Percentiles rank a stretch among this genome's conserved stretches.
Evolutionary conservation across 208 protist genomes (phyloP).

Genomic region (Leishmania mexicana): DNA sequence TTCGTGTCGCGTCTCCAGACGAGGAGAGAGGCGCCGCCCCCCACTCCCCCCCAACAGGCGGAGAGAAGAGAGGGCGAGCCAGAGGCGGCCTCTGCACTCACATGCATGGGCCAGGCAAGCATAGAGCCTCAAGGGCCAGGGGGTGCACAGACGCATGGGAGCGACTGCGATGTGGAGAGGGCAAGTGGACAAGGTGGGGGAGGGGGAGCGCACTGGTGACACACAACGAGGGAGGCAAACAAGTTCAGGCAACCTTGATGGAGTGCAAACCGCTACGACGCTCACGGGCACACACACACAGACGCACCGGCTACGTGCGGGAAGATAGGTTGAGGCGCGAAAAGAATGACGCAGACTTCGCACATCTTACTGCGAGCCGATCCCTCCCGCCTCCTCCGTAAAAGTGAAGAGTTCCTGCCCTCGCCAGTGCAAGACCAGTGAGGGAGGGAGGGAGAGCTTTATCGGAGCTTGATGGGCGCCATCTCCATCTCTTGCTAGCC

Average conservation of each 20-base stretch:
- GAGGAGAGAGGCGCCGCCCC: too few species aligned
- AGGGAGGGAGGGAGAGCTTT: too few species aligned
- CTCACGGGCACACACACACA: background rate
- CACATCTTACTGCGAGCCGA: background rate
- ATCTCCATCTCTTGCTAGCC: too few species aligned
- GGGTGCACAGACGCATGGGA: background rate
- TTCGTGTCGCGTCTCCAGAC: background rate
- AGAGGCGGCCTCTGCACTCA: background rate
- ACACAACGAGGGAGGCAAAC: background rate
- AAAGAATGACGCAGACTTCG: background rate
- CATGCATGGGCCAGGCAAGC: background rate
- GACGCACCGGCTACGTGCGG: background rate
- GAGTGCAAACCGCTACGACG: background rate
- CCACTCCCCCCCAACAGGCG: too few species aligned
- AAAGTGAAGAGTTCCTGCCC: too few species aligned
- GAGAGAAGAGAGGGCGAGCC: background rate
- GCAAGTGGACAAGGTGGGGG: background rate
- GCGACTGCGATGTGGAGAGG: background rate
- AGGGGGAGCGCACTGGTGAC: background rate
- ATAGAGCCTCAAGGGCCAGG: background rate
- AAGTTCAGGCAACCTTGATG: background rate
- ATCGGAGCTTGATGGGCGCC: too few species aligned
- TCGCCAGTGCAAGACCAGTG: too few species aligned
- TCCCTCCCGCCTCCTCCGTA: background rate
- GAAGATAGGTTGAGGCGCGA: too few species aligned